Base-by-base conservation (phyloP, 176 grass and related monocot genomes). In the Juncus effusus region DNA sequence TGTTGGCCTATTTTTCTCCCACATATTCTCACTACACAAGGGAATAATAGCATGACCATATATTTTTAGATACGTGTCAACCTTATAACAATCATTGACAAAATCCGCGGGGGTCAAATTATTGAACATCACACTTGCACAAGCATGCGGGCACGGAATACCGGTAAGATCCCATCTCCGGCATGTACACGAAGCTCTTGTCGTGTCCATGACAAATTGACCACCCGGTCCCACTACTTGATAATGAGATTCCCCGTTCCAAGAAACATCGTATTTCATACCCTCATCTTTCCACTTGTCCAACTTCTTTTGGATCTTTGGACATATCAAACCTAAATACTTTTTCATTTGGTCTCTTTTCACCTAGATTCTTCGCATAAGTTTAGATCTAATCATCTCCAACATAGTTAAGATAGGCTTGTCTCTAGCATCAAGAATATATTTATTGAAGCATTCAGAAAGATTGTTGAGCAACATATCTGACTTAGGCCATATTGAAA, bases 401-500 rank as follows among this genome's bases (percentile, higher is more conserved):
- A 70, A 35, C 66, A 70, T 70, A 50, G 66, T 53, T 54, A 70
- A 70, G 1, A 70, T 70, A 51, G 66, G 50, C 7, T 70, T 70
- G 16, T 55, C 50, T 54, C 66, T 70, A 1, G 66, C 49, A 54
- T 70, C 50, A 54, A 70, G 52, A 70, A 70, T 70, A 15, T 70
- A 70, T 40, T 54, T 70, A 57, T 70, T 70, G 50, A 70, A 70
- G 56, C 45, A 70, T 70, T 70, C 66, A 70, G 0, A 70, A 6
- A 70, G 11, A 3, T 70, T 70, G 15, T 70, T 70, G 7, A 70
- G 49, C 38, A 70, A 54, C 66, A 70, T 70, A 56, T 70, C 66
- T 54, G 47, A 70, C 3, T 70, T 70, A 51, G 16, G 13, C 15
- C 45, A 28, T 16, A 12, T 38, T 13, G 47, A 38, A 57, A 70